phyloP scores from a whole-genome alignment of 108 stramenopile species.

The Nitzschia inconspicua region DNA sequence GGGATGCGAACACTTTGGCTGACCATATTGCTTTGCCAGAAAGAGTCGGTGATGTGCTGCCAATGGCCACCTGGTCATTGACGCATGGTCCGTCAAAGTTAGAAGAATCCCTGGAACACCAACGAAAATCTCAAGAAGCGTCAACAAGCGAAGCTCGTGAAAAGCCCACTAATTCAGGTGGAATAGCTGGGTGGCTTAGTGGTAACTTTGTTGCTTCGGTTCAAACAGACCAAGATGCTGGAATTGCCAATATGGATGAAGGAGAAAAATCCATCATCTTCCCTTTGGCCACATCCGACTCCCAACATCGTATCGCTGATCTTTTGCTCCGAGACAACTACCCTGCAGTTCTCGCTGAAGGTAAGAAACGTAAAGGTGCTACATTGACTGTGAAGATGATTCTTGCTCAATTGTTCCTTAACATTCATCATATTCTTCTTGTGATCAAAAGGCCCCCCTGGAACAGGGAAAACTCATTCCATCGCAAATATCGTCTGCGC shows the following conservation, averaged over 20 bases:
- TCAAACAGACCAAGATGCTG: background rate
- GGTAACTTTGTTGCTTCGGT: background rate
- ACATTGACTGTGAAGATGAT: background rate
- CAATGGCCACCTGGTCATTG: conserved; percentile 44
- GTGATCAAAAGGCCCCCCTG: conserved; percentile 38
- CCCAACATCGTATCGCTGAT: conserved; percentile 53
- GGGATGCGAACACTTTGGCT: conserved; percentile 42
- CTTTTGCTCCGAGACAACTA: conserved; percentile 35
- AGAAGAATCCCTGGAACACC: conserved; percentile 2
- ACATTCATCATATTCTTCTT: background rate
- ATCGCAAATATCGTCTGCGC: conserved; percentile 66
- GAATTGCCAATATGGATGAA: background rate
- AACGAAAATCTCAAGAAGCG: background rate
- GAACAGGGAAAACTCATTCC: conserved; percentile 20
- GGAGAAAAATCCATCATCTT: conserved; percentile 3
- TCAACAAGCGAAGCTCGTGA: background rate
- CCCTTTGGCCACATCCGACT: conserved; percentile 49
- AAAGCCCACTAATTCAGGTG: background rate
- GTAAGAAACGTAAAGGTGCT: background rate
- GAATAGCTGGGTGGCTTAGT: background rate
- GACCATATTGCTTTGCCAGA: conserved; percentile 14
- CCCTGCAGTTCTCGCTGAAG: conserved; percentile 46
- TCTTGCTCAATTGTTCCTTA: background rate
- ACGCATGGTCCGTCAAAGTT: conserved; percentile 48
- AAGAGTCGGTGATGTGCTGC: conserved; percentile 11